Evolutionary conservation across 2,329 filamentous ascomycete species (phyloP).

Genomic region (Macroventuria anomochaeta): DNA sequence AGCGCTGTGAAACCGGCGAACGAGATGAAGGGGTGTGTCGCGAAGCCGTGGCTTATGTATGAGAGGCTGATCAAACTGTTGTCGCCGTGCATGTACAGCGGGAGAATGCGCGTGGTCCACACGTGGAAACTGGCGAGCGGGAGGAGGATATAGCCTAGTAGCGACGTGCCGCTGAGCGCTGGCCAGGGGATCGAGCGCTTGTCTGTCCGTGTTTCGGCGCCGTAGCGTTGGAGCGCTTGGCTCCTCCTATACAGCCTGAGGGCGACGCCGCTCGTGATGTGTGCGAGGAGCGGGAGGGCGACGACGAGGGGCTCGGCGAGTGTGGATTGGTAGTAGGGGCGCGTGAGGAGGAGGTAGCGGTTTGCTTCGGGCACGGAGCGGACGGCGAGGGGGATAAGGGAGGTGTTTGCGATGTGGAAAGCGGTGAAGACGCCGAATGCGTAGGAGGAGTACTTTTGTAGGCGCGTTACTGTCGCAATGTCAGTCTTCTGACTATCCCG

Average conservation of each 20-base stretch:
- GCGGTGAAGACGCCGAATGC: constrained; percentile 52
- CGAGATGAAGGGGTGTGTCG: constrained; percentile 70
- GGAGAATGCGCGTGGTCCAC: constrained; percentile 76
- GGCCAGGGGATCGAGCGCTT: constrained; percentile 69
- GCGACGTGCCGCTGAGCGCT: constrained; percentile 69
- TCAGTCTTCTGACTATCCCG: neutral
- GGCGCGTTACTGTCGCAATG: constrained; percentile 65
- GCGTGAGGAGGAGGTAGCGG: constrained; percentile 85
- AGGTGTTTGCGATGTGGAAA: constrained; percentile 57
- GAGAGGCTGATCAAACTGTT: constrained; percentile 84
- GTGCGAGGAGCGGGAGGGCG: constrained; percentile 73
- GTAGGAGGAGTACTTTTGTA: constrained; percentile 90
- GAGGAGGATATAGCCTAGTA: constrained; percentile 74
- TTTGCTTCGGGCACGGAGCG: constrained; percentile 71
- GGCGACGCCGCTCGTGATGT: constrained; percentile 77
- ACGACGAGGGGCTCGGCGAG: constrained; percentile 81
- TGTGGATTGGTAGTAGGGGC: constrained; percentile 85
- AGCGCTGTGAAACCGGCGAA: constrained; percentile 73
- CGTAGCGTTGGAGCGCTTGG: constrained; percentile 76
- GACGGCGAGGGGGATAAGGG: constrained; percentile 43
- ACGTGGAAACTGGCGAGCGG: constrained; percentile 74
- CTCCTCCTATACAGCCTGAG: constrained; percentile 77
- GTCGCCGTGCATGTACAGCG: constrained; percentile 78
- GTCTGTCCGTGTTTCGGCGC: constrained; percentile 66
- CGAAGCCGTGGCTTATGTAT: constrained; percentile 86